Conservation (phyloP, 495 filamentous ascomycete species). For the Penicilliopsis zonata region DNA sequence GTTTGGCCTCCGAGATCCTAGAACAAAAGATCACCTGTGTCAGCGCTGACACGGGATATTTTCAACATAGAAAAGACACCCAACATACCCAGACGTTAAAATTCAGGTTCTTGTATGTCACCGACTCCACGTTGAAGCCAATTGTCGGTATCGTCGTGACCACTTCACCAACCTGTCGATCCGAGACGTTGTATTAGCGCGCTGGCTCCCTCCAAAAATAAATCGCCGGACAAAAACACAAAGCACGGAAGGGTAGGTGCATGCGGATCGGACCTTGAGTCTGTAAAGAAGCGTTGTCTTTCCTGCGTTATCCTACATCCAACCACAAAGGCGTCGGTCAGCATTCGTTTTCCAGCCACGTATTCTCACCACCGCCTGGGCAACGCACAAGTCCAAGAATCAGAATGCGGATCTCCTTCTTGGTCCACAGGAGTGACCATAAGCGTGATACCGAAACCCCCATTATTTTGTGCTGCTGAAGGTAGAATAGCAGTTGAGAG, state of each 20-base stretch:
- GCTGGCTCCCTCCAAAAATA: not conserved
- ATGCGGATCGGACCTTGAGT: conserved; percentile 56
- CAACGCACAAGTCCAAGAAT: conserved; percentile 80
- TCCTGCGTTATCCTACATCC: conserved; percentile 81
- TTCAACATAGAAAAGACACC: not conserved
- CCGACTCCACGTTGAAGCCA: conserved; percentile 97
- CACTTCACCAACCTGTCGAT: conserved; percentile 80
- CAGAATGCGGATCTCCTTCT: conserved; percentile 95
- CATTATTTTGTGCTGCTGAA: conserved; percentile 41
- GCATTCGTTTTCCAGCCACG: too few species aligned
- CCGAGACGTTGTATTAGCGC: conserved; percentile 9
- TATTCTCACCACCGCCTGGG: too few species aligned
- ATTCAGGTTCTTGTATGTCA: conserved; percentile 93
- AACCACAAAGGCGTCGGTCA: conserved; percentile 9
- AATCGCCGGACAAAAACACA: not conserved
- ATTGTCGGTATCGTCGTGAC: conserved; percentile 98
- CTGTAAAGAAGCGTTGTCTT: conserved; percentile 96
- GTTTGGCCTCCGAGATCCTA: conserved; percentile 95
- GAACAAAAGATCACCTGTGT: conserved; percentile 2
- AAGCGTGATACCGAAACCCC: conserved; percentile 67
- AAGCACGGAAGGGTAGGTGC: not conserved
- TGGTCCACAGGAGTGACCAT: conserved; percentile 69
- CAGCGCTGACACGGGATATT: conserved; percentile 4
- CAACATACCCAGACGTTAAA: conserved; percentile 88
- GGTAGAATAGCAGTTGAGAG: conserved; percentile 3